A percentile compares a stretch with the other conserved stretches of the same genome.
Conservation (phyloP, 805 yeast species). For the Komagataella pastoris region DNA sequence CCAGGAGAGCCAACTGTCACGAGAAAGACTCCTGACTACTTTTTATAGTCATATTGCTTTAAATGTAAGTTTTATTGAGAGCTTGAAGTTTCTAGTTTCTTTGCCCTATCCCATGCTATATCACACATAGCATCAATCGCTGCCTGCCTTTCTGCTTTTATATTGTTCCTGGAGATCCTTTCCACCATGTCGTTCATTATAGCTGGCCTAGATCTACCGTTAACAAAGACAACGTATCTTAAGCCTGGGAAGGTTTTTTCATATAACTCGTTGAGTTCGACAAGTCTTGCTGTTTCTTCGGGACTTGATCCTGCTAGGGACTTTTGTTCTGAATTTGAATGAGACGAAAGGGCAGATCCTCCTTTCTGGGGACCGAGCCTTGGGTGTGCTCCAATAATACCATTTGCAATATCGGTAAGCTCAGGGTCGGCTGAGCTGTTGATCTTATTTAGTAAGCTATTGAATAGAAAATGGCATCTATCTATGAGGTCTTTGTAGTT, state of each 20-base stretch:
- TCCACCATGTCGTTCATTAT: conserved; percentile 50
- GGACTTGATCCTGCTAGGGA: conserved; percentile 36
- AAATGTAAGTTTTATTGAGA: conserved; percentile 4
- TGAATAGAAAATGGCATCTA: neutral
- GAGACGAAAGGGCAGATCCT: conserved; percentile 35
- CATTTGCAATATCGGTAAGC: conserved; percentile 3
- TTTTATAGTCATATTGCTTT: conserved; percentile 25
- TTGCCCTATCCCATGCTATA: conserved; percentile 69
- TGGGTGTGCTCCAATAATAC: conserved; percentile 86
- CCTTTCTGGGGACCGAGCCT: conserved; percentile 55
- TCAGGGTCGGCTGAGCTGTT: neutral
- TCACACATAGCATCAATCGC: conserved; percentile 88
- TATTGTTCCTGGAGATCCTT: conserved; percentile 45
- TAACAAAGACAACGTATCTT: conserved; percentile 79
- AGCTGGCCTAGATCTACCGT: conserved; percentile 57
- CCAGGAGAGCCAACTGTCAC: conserved; percentile 98
- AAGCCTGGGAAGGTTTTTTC: conserved; percentile 43
- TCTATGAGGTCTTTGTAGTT: conserved; percentile 12
- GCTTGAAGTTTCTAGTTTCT: conserved; percentile 24
- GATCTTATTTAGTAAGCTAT: neutral
- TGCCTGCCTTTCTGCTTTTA: conserved; percentile 39
- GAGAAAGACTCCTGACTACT: conserved; percentile 94
- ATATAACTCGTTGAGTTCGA: conserved; percentile 37
- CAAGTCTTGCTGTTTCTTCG: conserved; percentile 36
- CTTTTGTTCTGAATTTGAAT: conserved; percentile 61